phyloP scores from a whole-genome alignment of 306 rosid species.

The Arachis stenosperma region DNA sequence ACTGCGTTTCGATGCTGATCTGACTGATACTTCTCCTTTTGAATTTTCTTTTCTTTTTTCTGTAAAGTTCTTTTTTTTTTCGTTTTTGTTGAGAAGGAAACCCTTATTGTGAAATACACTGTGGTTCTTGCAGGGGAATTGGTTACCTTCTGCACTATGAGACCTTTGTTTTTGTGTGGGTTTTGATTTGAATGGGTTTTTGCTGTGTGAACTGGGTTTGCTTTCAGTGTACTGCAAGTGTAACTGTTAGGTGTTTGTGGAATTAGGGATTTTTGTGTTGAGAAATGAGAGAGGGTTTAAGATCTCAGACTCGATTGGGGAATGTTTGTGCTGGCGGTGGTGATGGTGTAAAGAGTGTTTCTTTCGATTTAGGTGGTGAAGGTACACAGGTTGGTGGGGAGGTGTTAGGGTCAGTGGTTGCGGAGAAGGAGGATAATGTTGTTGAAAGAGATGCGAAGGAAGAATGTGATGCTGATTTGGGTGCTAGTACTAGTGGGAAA shows the following conservation, averaged over 20 bases:
- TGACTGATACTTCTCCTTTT: not conserved
- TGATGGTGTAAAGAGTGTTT: constrained; percentile 35
- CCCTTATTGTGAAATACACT: not conserved
- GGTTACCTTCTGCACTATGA: not conserved
- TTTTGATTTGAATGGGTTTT: constrained; percentile 25
- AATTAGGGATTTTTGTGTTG: constrained; percentile 36
- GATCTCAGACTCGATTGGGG: constrained; percentile 55
- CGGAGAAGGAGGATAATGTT: constrained; percentile 37
- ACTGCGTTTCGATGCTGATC: constrained; percentile 49
- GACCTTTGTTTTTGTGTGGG: not conserved
- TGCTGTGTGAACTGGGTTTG: constrained; percentile 29
- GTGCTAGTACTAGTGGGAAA: constrained; percentile 36
- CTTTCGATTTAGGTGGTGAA: constrained; percentile 40
- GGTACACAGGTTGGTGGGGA: constrained; percentile 38
- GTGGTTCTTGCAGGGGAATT: not conserved
- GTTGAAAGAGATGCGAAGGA: constrained; percentile 32
- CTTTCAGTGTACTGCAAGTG: constrained; percentile 32
- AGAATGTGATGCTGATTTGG: constrained; percentile 43
- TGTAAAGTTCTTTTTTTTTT: not conserved
- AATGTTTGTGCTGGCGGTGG: constrained; percentile 26
- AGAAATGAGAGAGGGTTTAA: constrained; percentile 76
- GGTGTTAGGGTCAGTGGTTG: constrained; percentile 18
- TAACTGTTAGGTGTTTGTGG: constrained; percentile 41
- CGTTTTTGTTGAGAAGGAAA: not conserved
- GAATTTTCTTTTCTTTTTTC: not conserved